Conservation (phyloP, 345 rosid species). For the Pseudoturritis turrita region DNA sequence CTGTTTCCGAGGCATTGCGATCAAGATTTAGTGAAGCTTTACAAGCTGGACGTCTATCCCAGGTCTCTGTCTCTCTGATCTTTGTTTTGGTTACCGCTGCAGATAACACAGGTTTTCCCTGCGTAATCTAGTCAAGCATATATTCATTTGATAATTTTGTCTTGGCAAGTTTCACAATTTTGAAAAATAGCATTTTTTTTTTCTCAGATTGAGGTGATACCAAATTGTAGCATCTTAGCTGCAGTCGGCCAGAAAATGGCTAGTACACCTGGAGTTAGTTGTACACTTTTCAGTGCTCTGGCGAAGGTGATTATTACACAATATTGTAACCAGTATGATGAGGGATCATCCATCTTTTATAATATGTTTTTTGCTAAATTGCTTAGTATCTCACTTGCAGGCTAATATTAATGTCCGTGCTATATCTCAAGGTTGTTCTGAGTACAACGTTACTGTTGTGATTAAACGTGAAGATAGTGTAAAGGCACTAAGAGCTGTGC, state of each 20-base stretch:
- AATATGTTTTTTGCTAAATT: not conserved
- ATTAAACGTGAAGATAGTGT: slow-evolving; percentile 88
- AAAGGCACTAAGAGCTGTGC: slow-evolving; percentile 92
- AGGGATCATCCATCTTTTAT: not conserved
- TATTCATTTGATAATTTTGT: not conserved
- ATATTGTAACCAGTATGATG: not conserved
- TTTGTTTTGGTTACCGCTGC: not conserved
- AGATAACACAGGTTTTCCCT: not conserved
- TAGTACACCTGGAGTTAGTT: slow-evolving; percentile 97
- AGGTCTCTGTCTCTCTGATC: slow-evolving; percentile 46
- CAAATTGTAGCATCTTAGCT: slow-evolving; percentile 93
- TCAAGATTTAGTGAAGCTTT: slow-evolving; percentile 85
- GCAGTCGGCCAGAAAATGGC: slow-evolving; percentile 99
- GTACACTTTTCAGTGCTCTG: slow-evolving; percentile 92
- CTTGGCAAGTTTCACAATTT: slow-evolving; percentile 7
- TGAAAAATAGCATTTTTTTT: not conserved
- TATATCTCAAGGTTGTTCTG: slow-evolving; percentile 99
- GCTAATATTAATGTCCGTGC: slow-evolving; percentile 95
- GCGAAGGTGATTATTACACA: slow-evolving; percentile 60
- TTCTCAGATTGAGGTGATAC: slow-evolving; percentile 72
- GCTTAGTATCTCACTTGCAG: slow-evolving; percentile 37
- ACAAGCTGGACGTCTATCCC: slow-evolving; percentile 94
- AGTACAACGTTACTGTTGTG: slow-evolving; percentile 89
- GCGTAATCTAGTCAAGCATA: not conserved
- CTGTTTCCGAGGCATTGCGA: slow-evolving; percentile 81